phyloP scores from a whole-genome alignment of 805 yeast species.

The Hanseniaspora thailandica region DNA sequence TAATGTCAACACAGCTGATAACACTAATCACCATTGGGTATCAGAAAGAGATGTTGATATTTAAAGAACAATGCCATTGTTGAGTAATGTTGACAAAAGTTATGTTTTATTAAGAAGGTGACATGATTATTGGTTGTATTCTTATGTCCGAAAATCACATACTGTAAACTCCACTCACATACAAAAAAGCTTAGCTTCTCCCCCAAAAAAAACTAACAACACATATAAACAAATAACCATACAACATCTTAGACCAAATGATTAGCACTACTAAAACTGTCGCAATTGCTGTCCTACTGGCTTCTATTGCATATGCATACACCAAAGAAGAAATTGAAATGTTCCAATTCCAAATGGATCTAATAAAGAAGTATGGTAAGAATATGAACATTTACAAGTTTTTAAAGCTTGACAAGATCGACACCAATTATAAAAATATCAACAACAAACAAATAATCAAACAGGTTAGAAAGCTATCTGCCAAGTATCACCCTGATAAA shows the following conservation, averaged over 20 bases:
- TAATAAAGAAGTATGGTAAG: slow-evolving; percentile 50
- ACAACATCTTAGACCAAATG: not conserved
- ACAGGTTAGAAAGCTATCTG: slow-evolving; percentile 60
- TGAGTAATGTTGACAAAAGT: too few relatives aligned
- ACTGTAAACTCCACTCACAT: too few relatives aligned
- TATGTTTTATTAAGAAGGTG: too few relatives aligned
- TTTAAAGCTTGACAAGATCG: slow-evolving; percentile 36
- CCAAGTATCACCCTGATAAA: slow-evolving; percentile 81
- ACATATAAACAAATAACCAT: too few relatives aligned
- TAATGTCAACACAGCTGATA: too few relatives aligned
- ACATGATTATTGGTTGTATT: too few relatives aligned
- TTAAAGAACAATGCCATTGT: too few relatives aligned
- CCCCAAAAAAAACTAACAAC: not conserved
- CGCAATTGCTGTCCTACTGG: not conserved
- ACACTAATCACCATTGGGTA: too few relatives aligned
- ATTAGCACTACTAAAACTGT: not conserved
- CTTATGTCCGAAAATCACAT: too few relatives aligned
- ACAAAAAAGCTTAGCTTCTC: too few relatives aligned
- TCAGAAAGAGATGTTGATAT: too few relatives aligned
- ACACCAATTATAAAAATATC: slow-evolving; percentile 25
- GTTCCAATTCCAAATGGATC: slow-evolving; percentile 55
- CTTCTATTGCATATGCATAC: slow-evolving; percentile 32
- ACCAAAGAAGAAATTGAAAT: slow-evolving; percentile 66
- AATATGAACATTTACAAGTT: slow-evolving; percentile 58
- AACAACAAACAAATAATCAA: slow-evolving; percentile 44